A percentile compares a stretch with the other conserved stretches of the same genome.
These are phyloP conservation scores for Theobroma grandiflorum DNA, from an alignment of 441 rosid species.

Conservation along the genomic window DNA sequence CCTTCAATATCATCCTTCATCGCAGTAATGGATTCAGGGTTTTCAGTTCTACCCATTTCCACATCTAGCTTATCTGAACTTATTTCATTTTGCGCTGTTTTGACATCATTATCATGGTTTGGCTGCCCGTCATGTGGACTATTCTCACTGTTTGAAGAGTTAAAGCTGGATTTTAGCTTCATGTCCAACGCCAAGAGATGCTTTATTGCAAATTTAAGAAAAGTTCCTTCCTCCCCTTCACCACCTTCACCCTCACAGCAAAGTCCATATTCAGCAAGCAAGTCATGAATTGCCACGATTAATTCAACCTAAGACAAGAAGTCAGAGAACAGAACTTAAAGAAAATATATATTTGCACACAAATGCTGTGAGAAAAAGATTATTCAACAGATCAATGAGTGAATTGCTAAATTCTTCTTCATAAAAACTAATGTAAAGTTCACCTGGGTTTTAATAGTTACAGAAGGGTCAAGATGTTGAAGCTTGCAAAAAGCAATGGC, in stretches of 20 bases:
- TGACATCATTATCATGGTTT: conserved; percentile 33
- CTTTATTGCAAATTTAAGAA: conserved; percentile 95
- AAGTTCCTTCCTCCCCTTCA: conserved; percentile 90
- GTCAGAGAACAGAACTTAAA: conserved; percentile 4
- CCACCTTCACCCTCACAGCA: conserved; percentile 89
- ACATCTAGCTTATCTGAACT: conserved; percentile 46
- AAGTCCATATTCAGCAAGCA: conserved; percentile 95
- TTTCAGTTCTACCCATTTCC: conserved; percentile 55
- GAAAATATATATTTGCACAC: conserved; percentile 10
- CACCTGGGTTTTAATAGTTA: conserved; percentile 80
- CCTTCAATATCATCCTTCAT: conserved; percentile 54
- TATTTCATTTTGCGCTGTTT: conserved; percentile 48
- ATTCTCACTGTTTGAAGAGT: conserved; percentile 57
- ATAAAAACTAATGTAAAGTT: conserved; percentile 34
- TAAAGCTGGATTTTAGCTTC: conserved; percentile 82
- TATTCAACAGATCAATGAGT: conserved; percentile 8
- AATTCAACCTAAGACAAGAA: conserved; percentile 74
- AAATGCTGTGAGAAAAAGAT: conserved; percentile 26
- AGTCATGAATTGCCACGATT: conserved; percentile 87
- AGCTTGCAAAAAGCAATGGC: conserved; percentile 94
- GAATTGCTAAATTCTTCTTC: conserved; percentile 12
- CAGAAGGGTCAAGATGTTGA: conserved; percentile 78
- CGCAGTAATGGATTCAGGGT: conserved; percentile 36
- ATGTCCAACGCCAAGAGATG: conserved; percentile 92
- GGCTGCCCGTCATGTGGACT: conserved; percentile 43